Conservation (phyloP, 345 rosid genomes). For the Gossypium mustelinum region DNA sequence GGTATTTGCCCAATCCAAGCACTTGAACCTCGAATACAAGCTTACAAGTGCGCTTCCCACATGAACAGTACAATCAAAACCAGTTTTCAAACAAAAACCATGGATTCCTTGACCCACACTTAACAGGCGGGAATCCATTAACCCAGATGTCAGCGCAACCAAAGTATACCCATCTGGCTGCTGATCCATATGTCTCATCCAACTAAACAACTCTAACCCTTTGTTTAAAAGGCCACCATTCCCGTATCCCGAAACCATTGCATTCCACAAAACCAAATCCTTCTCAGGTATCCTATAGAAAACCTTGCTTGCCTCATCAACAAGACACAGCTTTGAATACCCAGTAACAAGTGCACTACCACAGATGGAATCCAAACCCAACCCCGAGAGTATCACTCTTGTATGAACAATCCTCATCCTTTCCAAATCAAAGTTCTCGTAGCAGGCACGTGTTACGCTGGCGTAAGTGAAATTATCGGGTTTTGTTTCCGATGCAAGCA, state of each 20-base stretch:
- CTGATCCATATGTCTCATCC: slow-evolving; percentile 43
- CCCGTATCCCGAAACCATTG: slow-evolving; percentile 69
- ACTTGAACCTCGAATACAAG: slow-evolving; percentile 65
- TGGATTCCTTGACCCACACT: slow-evolving; percentile 55
- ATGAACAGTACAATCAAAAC: slow-evolving; percentile 48
- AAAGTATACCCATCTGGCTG: slow-evolving; percentile 67
- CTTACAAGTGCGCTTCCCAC: slow-evolving; percentile 63
- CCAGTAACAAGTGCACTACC: slow-evolving; percentile 64
- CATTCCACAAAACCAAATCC: slow-evolving; percentile 80
- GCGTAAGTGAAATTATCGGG: slow-evolving; percentile 80
- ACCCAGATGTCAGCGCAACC: slow-evolving; percentile 55
- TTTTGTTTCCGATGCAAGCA: slow-evolving; percentile 42
- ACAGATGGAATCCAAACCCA: slow-evolving; percentile 48
- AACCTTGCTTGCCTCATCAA: slow-evolving; percentile 53
- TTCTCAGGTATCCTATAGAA: slow-evolving; percentile 44
- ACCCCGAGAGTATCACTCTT: slow-evolving; percentile 47
- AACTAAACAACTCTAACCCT: slow-evolving; percentile 49
- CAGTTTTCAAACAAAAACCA: slow-evolving; percentile 61
- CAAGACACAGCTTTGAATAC: slow-evolving; percentile 51
- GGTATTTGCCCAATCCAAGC: slow-evolving; percentile 46
- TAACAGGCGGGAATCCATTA: slow-evolving; percentile 37
- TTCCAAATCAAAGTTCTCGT: slow-evolving; percentile 43
- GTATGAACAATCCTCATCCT: slow-evolving; percentile 55
- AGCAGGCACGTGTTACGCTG: slow-evolving; percentile 56
- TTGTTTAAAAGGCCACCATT: slow-evolving; percentile 41